Conservation (phyloP, 306 rosid species). For the Cucurbita maxima region DNA sequence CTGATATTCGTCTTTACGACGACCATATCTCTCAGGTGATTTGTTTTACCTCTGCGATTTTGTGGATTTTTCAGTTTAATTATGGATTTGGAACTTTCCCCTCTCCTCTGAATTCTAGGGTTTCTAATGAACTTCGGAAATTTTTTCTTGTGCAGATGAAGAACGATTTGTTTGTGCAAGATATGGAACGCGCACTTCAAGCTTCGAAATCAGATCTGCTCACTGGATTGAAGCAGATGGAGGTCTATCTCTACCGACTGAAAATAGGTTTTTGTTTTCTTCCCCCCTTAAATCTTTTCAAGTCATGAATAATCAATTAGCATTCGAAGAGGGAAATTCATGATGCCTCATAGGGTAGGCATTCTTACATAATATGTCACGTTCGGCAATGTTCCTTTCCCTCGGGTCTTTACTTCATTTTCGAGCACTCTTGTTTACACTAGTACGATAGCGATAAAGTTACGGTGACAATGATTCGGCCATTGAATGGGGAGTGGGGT, state of each 20-base stretch:
- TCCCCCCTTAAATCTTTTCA: not conserved
- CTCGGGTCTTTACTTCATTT: not conserved
- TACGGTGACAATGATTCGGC: not conserved
- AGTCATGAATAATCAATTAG: not conserved
- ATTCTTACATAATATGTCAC: too few relatives aligned
- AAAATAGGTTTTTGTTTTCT: conserved; percentile 5
- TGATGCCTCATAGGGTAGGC: not conserved
- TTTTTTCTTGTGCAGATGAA: conserved; percentile 29
- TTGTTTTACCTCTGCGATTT: not conserved
- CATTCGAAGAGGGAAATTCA: not conserved
- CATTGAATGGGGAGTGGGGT: not conserved
- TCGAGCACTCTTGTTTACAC: not conserved
- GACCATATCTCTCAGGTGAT: conserved; percentile 41
- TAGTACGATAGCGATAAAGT: not conserved
- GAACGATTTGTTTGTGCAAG: conserved; percentile 19
- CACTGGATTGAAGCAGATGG: conserved; percentile 39
- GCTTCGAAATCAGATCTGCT: conserved; percentile 33
- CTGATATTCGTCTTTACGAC: conserved; percentile 31
- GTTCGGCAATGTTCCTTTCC: not conserved
- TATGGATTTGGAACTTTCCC: not conserved
- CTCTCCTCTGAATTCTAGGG: not conserved
- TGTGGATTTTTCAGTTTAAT: conserved; percentile 7
- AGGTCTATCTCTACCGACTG: conserved; percentile 26
- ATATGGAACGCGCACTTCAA: conserved; percentile 32
- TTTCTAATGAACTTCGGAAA: not conserved